These are phyloP conservation scores for Rhynchospora breviuscula DNA, from an alignment of 176 grass and related monocot genomes.

Conservation along the genomic window DNA sequence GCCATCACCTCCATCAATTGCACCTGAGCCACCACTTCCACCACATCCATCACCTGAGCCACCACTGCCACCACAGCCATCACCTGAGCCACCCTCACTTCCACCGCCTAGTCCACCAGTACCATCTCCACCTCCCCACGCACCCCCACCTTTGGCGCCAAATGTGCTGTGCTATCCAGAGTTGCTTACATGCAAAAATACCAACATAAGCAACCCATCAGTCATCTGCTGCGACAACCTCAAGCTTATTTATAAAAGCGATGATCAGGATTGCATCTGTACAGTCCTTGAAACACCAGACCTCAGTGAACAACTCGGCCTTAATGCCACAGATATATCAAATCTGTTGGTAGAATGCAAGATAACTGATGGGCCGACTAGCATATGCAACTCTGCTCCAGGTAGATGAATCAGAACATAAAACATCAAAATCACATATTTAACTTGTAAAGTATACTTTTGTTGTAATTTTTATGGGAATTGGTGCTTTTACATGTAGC, in stretches of 20 bases:
- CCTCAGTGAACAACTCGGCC: not conserved
- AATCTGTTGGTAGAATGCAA: not conserved
- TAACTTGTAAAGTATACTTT: too few species aligned
- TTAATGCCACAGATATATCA: conserved; percentile 4
- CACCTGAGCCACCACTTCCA: too few species aligned
- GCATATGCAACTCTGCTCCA: not conserved
- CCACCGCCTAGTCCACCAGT: not conserved
- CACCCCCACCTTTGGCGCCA: not conserved
- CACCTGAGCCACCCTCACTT: not conserved
- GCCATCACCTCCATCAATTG: not conserved
- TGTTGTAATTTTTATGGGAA: too few species aligned
- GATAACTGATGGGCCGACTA: not conserved
- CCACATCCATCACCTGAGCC: not conserved
- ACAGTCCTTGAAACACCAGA: not conserved
- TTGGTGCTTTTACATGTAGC: too few species aligned
- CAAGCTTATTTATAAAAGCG: not conserved
- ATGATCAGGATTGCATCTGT: not conserved
- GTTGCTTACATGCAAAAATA: not conserved
- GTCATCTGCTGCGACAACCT: not conserved
- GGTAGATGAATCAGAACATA: not conserved
- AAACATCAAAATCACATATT: too few species aligned
- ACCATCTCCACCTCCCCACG: not conserved
- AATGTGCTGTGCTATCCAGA: not conserved
- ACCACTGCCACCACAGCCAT: not conserved
- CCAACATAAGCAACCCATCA: not conserved